These are phyloP conservation scores for Penicillium sp. DNA, from an alignment of 2,329 filamentous ascomycete species.

Conservation along the genomic window DNA sequence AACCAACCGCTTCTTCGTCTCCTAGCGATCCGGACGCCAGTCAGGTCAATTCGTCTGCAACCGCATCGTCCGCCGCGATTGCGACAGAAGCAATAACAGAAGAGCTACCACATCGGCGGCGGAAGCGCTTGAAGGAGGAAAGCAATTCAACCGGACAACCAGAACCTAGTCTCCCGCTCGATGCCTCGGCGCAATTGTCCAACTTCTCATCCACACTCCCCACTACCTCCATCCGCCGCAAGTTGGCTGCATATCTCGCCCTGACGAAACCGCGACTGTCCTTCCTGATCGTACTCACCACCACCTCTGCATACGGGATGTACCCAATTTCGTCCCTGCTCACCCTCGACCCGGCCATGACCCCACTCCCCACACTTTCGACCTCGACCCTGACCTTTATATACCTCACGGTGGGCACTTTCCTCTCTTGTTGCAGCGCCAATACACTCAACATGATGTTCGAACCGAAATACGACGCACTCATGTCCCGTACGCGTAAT, in stretches of 20 bases:
- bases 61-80: conserved; percentile 20
- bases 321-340: conserved; percentile 91
- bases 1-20: conserved; percentile 7
- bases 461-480: conserved; percentile 83
- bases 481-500: conserved; percentile 92
- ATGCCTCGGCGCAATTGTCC: conserved; percentile 63
- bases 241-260: conserved; percentile 77
- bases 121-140: conserved; percentile 44
- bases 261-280: conserved; percentile 94
- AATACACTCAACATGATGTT: conserved; percentile 98
- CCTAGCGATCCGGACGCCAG: conserved; percentile 17
- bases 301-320: conserved; percentile 86
- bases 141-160: conserved; percentile 20
- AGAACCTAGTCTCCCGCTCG: conserved; percentile 50
- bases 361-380: conserved; percentile 59
- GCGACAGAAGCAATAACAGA: conserved; percentile 20
- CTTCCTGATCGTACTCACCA: conserved; percentile 84
- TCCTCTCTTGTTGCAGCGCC: conserved; percentile 83
- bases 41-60: conserved; percentile 14
- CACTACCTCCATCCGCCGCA: conserved; percentile 60
- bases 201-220: conserved; percentile 58
- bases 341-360: conserved; percentile 71
- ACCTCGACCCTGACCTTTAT: conserved; percentile 81
- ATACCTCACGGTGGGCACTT: conserved; percentile 86
- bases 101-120: conserved; percentile 45